A percentile compares a stretch with the other conserved stretches of the same genome.
phyloP scores from a whole-genome alignment of 768 basidiomycete species.

The Podaxis sp. region DNA sequence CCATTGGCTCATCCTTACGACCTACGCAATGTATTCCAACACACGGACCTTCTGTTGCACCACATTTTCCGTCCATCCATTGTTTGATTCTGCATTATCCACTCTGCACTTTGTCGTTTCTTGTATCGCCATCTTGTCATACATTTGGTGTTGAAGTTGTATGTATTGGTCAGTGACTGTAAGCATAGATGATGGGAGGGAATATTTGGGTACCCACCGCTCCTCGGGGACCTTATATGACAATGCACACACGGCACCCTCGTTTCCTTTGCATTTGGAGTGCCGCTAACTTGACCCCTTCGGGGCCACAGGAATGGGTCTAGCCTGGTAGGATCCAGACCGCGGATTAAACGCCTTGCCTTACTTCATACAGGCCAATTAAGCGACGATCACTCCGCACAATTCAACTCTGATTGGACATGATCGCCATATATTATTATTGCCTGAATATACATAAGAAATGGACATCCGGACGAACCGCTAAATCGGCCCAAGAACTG shows the following conservation, averaged over 20 bases:
- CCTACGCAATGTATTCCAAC: background rate
- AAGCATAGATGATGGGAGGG: background rate
- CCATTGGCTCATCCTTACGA: too few species aligned
- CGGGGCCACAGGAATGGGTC: background rate
- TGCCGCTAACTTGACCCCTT: background rate
- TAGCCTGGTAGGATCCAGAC: constrained; percentile 9
- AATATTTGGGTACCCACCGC: background rate
- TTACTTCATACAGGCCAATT: background rate
- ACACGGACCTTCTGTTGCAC: background rate
- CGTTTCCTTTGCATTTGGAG: background rate
- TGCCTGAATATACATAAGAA: too few species aligned
- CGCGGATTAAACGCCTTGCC: background rate
- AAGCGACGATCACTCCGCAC: background rate
- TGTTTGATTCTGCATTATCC: background rate
- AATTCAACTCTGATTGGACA: background rate
- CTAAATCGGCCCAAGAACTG: background rate
- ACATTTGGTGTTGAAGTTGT: background rate
- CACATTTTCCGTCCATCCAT: background rate
- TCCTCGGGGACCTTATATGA: constrained; percentile 1
- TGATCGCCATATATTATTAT: background rate
- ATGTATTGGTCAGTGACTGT: background rate
- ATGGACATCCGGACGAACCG: background rate
- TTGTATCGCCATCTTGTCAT: background rate
- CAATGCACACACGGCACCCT: constrained; percentile 9
- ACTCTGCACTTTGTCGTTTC: background rate